These are phyloP conservation scores for Hymenochaete sp. DNA, from an alignment of 1,284 basidiomycete species.

Conservation along the genomic window DNA sequence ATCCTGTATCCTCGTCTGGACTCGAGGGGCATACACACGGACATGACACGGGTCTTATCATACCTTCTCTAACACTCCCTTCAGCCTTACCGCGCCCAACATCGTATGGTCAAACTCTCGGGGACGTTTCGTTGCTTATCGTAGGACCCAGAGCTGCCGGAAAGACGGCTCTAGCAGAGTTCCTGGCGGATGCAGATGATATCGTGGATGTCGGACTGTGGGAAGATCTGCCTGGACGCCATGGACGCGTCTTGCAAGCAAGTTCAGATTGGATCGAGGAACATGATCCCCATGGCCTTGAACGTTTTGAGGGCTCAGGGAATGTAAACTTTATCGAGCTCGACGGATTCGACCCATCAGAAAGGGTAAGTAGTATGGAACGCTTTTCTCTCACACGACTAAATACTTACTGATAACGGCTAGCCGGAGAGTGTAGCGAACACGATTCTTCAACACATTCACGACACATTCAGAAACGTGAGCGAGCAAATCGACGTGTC, in stretches of 20 bases:
- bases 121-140: constrained; percentile 48
- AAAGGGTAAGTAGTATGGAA: constrained; percentile 33
- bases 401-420: neutral
- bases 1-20: constrained; percentile 27
- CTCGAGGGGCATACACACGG: constrained; percentile 27
- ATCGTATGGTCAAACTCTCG: constrained; percentile 54
- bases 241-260: constrained; percentile 39
- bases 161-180: constrained; percentile 25
- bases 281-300: constrained; percentile 51
- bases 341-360: constrained; percentile 34
- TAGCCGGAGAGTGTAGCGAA: constrained; percentile 23
- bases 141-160: constrained; percentile 34
- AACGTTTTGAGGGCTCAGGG: constrained; percentile 50
- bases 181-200: constrained; percentile 35
- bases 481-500: constrained; percentile 6
- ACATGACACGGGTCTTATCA: constrained; percentile 44
- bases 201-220: constrained; percentile 49
- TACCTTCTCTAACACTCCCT: constrained; percentile 59
- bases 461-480: constrained; percentile 46
- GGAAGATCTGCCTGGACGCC: constrained; percentile 39
- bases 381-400: neutral
- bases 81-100: constrained; percentile 49
- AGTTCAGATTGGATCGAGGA: constrained; percentile 66
- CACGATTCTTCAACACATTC: constrained; percentile 38
- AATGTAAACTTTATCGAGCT: constrained; percentile 55